Conservation (phyloP, 2,329 filamentous ascomycete genomes). For the Scolecobasidium constrictum region DNA sequence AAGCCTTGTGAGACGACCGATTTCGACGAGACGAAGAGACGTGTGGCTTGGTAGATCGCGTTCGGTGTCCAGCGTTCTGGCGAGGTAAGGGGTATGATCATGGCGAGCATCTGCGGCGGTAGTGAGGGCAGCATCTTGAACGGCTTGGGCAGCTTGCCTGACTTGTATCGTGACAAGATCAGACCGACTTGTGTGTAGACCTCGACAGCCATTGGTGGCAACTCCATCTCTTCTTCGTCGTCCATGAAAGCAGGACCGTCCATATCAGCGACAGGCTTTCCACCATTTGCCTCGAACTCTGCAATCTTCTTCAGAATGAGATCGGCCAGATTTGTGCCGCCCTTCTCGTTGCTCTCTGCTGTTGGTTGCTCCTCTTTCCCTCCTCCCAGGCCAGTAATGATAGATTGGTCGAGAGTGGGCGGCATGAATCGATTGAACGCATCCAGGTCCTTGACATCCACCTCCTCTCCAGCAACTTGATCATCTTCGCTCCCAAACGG, state of each 20-base stretch:
- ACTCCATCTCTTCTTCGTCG: slow-evolving; percentile 65
- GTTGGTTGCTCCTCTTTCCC: slow-evolving; percentile 13
- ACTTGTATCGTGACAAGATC: slow-evolving; percentile 86
- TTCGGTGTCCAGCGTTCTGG: slow-evolving; percentile 72
- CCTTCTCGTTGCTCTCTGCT: slow-evolving; percentile 29
- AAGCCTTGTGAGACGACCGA: slow-evolving; percentile 73
- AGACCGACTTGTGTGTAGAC: slow-evolving; percentile 88
- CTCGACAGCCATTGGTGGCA: slow-evolving; percentile 85
- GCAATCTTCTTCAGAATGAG: slow-evolving; percentile 92
- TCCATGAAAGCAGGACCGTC: slow-evolving; percentile 37
- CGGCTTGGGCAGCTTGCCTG: slow-evolving; percentile 90
- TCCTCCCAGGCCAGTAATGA: slow-evolving; percentile 39
- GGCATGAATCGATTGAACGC: slow-evolving; percentile 87
- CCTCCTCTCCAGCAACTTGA: slow-evolving; percentile 41
- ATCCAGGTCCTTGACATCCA: slow-evolving; percentile 81
- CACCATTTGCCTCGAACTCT: slow-evolving; percentile 66
- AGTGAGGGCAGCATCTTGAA: slow-evolving; percentile 94
- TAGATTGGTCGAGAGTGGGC: slow-evolving; percentile 60
- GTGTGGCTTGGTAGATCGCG: slow-evolving; percentile 77
- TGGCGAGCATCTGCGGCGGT: slow-evolving; percentile 81
- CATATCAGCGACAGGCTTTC: slow-evolving; percentile 21
- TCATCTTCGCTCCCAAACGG: slow-evolving; percentile 30
- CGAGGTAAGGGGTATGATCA: slow-evolving; percentile 52
- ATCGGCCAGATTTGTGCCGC: slow-evolving; percentile 62
- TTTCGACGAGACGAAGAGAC: slow-evolving; percentile 81